Base-by-base conservation (phyloP, 176 grass and related monocot genomes). In the Dactylis glomerata region DNA sequence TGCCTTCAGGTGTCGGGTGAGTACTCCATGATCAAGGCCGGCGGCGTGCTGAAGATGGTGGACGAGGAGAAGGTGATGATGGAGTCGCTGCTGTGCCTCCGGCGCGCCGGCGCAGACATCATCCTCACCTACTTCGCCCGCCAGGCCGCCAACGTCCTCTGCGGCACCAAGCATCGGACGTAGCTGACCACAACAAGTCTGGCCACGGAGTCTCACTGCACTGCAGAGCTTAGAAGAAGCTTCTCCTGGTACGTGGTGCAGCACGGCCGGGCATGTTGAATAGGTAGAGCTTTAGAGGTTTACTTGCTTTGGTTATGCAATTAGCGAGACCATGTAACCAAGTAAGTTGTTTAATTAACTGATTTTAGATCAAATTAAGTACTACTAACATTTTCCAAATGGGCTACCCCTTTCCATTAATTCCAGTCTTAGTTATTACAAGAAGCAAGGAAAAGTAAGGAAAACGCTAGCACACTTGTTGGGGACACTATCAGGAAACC, bases 51-150 rank as follows among this genome's bases (percentile, higher is more conserved):
- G 42, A 90, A 92, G 81, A 95, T 93, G 96, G 81, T 99, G 32
- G 96, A 96, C 77, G 93, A 94, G 63, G 93, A 99, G 91, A 99
- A 95, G 81, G 93, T 96, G 64, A 99, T 99, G 91, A 94, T 96
- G 96, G 96, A 99, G 78, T 99, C 96, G 22, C 81, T 99, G 80
- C 83, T 92, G 88, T 96, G 93, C 87, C 81, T 99, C 8, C 73
- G 85, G 55, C 89, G 96, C 6, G 96, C 96, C 2, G 96, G 96
- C 58, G 89, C 93, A 4, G 89, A 99, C 77, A 84, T 99, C 75
- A 96, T 99, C 69, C 89, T 99, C 50, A 87, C 96, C 13, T 99
- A 99, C 78, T 96, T 92, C 40, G 96, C 96, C 9, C 96, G 96
- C 64, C 96, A 99, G 58, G 96, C 93, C 12, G 96, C 96, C 37